Conservation (phyloP, 352 stramenopile genomes). For the Phytophthora fragariae region DNA sequence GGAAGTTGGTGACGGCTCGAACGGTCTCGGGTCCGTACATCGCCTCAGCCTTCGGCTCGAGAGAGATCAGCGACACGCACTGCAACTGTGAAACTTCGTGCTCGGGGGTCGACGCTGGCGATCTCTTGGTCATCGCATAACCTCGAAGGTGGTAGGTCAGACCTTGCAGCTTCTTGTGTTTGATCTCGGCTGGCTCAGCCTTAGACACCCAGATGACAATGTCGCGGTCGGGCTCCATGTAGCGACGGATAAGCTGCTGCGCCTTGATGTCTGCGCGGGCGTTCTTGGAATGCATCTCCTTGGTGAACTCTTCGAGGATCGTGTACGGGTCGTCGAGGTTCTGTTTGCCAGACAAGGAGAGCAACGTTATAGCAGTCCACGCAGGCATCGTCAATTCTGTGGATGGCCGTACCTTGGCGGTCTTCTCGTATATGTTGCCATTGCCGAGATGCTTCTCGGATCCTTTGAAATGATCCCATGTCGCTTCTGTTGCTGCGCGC, state of each 20-base stretch:
- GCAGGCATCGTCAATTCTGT: neutral
- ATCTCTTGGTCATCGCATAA: conserved; percentile 53
- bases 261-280: conserved; percentile 56
- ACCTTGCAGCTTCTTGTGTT: conserved; percentile 46
- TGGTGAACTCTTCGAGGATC: conserved; percentile 60
- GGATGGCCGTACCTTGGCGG: conserved; percentile 27
- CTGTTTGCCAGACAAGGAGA: conserved; percentile 7
- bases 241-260: conserved; percentile 61
- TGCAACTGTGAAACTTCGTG: conserved; percentile 36
- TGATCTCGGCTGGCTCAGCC: conserved; percentile 60
- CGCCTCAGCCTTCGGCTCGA: conserved; percentile 33
- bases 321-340: conserved; percentile 45
- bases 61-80: conserved; percentile 39
- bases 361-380: neutral
- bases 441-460: conserved; percentile 43
- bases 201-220: conserved; percentile 55
- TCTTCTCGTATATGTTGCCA: conserved; percentile 48
- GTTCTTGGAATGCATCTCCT: conserved; percentile 58
- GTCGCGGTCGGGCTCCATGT: conserved; percentile 55
- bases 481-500: conserved; percentile 37
- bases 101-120: conserved; percentile 25
- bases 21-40: conserved; percentile 35
- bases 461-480: conserved; percentile 56
- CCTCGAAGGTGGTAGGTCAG: conserved; percentile 57
- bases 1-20: conserved; percentile 43